Evolutionary conservation across 2,329 filamentous ascomycete genomes (phyloP).

Genomic region (Phaeosphaeriaceae sp.): DNA sequence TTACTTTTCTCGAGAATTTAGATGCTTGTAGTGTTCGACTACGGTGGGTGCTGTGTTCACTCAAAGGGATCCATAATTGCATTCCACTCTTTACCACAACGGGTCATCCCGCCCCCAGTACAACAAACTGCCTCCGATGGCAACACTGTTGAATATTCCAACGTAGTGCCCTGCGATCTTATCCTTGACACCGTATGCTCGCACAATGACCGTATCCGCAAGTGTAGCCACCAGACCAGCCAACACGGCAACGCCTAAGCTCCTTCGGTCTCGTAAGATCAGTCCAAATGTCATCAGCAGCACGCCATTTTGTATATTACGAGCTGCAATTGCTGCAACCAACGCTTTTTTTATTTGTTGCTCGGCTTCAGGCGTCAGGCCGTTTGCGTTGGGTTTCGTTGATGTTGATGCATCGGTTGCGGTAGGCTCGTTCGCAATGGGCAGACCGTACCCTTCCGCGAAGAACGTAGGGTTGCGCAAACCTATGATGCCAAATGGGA

Average conservation of each 20-base stretch:
- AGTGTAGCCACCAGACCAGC: slow-evolving; percentile 28
- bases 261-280: slow-evolving; percentile 26
- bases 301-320: slow-evolving; percentile 31
- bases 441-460: slow-evolving; percentile 4
- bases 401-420: background rate
- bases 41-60: background rate
- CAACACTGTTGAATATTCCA: slow-evolving; percentile 31
- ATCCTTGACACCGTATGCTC: slow-evolving; percentile 26
- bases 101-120: slow-evolving; percentile 30
- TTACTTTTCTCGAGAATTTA: background rate
- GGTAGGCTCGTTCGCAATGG: slow-evolving; percentile 1
- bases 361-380: slow-evolving; percentile 11
- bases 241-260: slow-evolving; percentile 27
- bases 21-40: background rate
- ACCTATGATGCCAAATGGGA: slow-evolving; percentile 29
- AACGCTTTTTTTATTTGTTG: slow-evolving; percentile 29
- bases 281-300: slow-evolving; percentile 27
- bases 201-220: slow-evolving; percentile 31
- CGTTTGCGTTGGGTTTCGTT: background rate
- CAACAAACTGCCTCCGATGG: slow-evolving; percentile 28
- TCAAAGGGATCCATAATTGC: background rate
- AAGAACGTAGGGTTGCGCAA: slow-evolving; percentile 19
- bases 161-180: slow-evolving; percentile 30
- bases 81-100: slow-evolving; percentile 17
- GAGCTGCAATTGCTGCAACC: slow-evolving; percentile 31